Evolutionary conservation across 169 alveolate genomes (phyloP), one percentile per base, ranked within the genome.

Genomic region (Pseudocohnilembus persalinus): DNA sequence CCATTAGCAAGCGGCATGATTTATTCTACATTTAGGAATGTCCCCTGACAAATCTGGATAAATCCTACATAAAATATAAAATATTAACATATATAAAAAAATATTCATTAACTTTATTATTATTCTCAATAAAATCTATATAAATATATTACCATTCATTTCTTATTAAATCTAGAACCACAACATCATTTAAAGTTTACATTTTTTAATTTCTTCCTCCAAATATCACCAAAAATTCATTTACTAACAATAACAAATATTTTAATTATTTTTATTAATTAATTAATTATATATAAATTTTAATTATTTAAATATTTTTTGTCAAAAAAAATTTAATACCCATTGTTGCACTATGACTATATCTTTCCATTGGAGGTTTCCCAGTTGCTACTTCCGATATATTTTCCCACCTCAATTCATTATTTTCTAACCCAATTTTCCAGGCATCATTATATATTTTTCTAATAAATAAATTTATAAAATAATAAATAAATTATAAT

Each of bases 161-260:
- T 11, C 64, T 79, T 64, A 73, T 79, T 1, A 79, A 77, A 81
- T 86, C 80, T 29, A 86, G 80, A 24, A 74, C 77, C 74, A 78
- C 79, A 28, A 81, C 63, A 80, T 86, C 90, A 49, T 79, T 79
- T 29, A 80, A 73, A 35, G 81, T 33, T 6, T 80, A 68, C 30
- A 49, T 81, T 64, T 81, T 76, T 31, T 80, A 73, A 31, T 83
- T 85, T 86, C 90, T 86, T 30, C 90, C 90, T 25, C 90, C 90
- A 74, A 78, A 86, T 31, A 86, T 80, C 29, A 80, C 78, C 16
- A 86, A 34, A 29, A 74, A 73, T 26, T 35, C 28, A 33, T 72
- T 74, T 31, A 79, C 82, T 79, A 65, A 49, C 26, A 24, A 64
- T 64, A 24, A n/a, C n/a, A n/a, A n/a, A n/a, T n/a, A n/a, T n/a